phyloP scores from a whole-genome alignment of 352 stramenopile species.

The Pythium rishiriense region DNA sequence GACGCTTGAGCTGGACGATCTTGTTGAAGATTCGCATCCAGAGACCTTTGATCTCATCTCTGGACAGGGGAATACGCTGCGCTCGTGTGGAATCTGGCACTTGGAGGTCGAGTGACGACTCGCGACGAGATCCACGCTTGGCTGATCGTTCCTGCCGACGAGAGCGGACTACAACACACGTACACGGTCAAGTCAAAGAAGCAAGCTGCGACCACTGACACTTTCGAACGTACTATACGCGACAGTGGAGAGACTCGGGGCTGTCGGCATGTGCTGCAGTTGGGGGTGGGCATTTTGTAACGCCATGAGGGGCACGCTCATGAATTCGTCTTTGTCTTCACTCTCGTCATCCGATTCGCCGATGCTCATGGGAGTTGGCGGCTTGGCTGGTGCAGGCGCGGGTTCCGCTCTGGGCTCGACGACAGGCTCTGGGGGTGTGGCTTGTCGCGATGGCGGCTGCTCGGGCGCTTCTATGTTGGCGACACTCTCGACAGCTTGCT shows the following conservation, averaged over 20 bases:
- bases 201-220: neutral
- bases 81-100: neutral
- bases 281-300: neutral
- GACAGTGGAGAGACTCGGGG: slow-evolving; percentile 28
- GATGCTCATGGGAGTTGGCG: neutral
- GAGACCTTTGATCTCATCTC: slow-evolving; percentile 37
- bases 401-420: neutral
- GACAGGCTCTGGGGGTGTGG: neutral
- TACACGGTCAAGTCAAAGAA: neutral
- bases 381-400: neutral
- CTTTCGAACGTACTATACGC: slow-evolving; percentile 24
- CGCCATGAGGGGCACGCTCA: neutral
- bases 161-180: slow-evolving; percentile 28
- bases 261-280: slow-evolving; percentile 32
- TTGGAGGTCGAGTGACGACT: slow-evolving; percentile 2
- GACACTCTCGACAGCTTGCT: neutral
- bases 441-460: neutral
- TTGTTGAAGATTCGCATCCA: slow-evolving; percentile 54
- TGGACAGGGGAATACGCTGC: slow-evolving; percentile 34
- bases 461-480: neutral
- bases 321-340: slow-evolving; percentile 10
- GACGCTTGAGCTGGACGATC: slow-evolving; percentile 53
- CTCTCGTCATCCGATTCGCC: slow-evolving; percentile 4
- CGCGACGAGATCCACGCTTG: slow-evolving; percentile 28
- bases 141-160: slow-evolving; percentile 31